Percentiles rank a stretch among this genome's conserved stretches.
phyloP scores from a whole-genome alignment of 306 rosid species.

The Vigna angularis region DNA sequence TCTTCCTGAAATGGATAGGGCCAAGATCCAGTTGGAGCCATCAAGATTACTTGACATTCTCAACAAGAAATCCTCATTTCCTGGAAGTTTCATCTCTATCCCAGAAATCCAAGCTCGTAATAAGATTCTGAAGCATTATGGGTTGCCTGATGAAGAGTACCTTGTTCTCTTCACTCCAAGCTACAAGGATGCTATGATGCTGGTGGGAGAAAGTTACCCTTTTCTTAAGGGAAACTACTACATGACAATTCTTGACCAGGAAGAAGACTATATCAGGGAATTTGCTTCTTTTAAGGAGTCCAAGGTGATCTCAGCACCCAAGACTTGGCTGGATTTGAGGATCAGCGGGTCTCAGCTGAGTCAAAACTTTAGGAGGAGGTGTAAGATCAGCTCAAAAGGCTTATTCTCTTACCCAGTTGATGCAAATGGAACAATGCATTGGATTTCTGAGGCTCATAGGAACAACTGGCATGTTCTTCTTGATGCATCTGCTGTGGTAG shows the following conservation, averaged over 20 bases:
- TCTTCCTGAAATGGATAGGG: conserved; percentile 75
- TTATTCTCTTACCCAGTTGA: conserved; percentile 79
- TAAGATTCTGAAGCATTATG: conserved; percentile 80
- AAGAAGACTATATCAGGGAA: conserved; percentile 65
- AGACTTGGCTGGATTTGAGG: conserved; percentile 80
- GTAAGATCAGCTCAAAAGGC: conserved; percentile 81
- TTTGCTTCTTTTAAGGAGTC: conserved; percentile 78
- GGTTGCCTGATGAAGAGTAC: conserved; percentile 74
- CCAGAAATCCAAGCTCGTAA: conserved; percentile 76
- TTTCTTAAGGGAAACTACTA: conserved; percentile 72
- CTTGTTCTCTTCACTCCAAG: conserved; percentile 80
- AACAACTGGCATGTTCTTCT: conserved; percentile 92
- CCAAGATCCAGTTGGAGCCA: conserved; percentile 65
- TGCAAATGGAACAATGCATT: conserved; percentile 81
- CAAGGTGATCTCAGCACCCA: conserved; percentile 70
- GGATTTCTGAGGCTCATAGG: conserved; percentile 93
- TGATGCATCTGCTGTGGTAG: conserved; percentile 75
- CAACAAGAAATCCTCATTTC: conserved; percentile 73
- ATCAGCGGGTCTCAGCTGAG: conserved; percentile 87
- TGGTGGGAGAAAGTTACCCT: conserved; percentile 85
- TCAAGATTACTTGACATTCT: conserved; percentile 86
- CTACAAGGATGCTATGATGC: conserved; percentile 74
- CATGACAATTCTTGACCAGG: conserved; percentile 63
- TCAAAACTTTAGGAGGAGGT: conserved; percentile 82
- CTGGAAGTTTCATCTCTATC: conserved; percentile 80